A percentile compares a stretch with the other conserved stretches of the same genome.
Evolutionary conservation across 1,139 yeast species (phyloP).

Genomic region (Kodamaea plutei): DNA sequence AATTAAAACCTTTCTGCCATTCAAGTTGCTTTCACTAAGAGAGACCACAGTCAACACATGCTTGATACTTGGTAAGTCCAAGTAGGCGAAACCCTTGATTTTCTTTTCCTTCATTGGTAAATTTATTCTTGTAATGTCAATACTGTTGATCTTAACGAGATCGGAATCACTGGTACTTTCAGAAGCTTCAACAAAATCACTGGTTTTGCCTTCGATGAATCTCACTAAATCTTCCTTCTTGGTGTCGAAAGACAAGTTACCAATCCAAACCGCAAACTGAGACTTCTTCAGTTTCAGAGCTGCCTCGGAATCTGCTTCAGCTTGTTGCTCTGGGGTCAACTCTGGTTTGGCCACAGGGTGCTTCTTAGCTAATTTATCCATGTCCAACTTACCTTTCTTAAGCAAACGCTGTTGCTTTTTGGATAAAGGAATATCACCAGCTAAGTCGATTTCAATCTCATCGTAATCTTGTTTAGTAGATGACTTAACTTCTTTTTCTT

Average conservation of each 20-base stretch:
- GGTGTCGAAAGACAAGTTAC: constrained; percentile 85
- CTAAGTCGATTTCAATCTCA: constrained; percentile 78
- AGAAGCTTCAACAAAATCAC: constrained; percentile 18
- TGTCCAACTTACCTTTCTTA: constrained; percentile 71
- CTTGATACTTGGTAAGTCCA: constrained; percentile 66
- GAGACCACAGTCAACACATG: constrained; percentile 64
- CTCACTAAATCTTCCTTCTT: constrained; percentile 67
- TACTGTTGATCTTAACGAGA: constrained; percentile 38
- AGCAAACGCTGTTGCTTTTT: constrained; percentile 86
- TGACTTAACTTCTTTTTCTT: constrained; percentile 7
- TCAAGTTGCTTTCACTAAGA: constrained; percentile 66
- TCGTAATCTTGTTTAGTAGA: constrained; percentile 20
- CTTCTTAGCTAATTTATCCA: constrained; percentile 53
- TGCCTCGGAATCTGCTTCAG: constrained; percentile 22
- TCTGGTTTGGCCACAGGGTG: constrained; percentile 43
- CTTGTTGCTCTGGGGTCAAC: constrained; percentile 25
- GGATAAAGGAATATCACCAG: constrained; percentile 77
- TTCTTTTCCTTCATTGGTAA: constrained; percentile 61
- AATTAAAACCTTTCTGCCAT: constrained; percentile 82
- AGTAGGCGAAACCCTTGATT: constrained; percentile 86
- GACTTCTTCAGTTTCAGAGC: constrained; percentile 36
- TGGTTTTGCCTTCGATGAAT: constrained; percentile 60
- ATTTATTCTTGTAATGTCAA: constrained; percentile 58
- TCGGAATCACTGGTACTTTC: constrained; percentile 26
- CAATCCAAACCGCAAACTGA: constrained; percentile 86